Evolutionary conservation across 1,284 basidiomycete genomes (phyloP).

Genomic region (Phaffia rhodozyma): DNA sequence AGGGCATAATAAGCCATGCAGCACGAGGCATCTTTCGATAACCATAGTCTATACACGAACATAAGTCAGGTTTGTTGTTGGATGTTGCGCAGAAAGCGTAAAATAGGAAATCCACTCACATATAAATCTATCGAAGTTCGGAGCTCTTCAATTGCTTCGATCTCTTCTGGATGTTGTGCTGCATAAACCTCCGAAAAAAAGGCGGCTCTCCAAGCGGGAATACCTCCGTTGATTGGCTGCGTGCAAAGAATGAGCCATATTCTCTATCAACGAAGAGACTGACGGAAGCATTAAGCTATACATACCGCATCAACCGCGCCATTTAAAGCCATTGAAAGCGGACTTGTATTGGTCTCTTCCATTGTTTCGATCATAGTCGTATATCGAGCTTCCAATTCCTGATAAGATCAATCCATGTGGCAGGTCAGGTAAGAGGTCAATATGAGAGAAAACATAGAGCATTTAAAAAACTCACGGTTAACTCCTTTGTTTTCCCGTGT

Average conservation of each 20-base stretch:
- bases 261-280: not conserved
- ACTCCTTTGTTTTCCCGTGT: conserved; percentile 60
- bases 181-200: conserved; percentile 67
- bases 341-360: conserved; percentile 60
- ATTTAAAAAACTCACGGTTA: conserved; percentile 34
- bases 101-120: conserved; percentile 38
- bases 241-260: conserved; percentile 44
- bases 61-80: not conserved
- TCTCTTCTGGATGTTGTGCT: conserved; percentile 55
- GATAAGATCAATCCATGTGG: not conserved
- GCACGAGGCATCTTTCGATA: conserved; percentile 67
- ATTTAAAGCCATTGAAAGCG: conserved; percentile 57
- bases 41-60: conserved; percentile 48
- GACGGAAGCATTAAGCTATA: not conserved
- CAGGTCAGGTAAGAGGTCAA: not conserved
- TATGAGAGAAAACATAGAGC: not conserved
- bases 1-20: conserved; percentile 72
- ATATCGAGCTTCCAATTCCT: conserved; percentile 55
- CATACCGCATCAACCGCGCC: conserved; percentile 25
- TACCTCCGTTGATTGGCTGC: conserved; percentile 62
- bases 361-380: conserved; percentile 61
- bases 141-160: conserved; percentile 56
- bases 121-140: conserved; percentile 67
- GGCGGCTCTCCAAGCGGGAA: conserved; percentile 60
- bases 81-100: not conserved